Conservation (phyloP, 108 stramenopile species). For the Pelagomonas calceolata region DNA sequence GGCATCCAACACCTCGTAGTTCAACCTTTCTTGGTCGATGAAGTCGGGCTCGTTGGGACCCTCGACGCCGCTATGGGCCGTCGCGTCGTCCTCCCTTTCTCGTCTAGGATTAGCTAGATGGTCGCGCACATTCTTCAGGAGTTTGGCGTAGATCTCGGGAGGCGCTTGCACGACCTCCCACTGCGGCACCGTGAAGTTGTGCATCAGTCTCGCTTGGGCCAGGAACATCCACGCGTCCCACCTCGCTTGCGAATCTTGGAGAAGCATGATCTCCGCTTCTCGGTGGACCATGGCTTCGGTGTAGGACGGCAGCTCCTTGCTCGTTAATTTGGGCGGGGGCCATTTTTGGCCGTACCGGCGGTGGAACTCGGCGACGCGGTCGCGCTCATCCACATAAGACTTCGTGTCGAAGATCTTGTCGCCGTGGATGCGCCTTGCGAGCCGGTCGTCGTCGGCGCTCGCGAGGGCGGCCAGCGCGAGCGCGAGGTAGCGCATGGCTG, state of each 20-base stretch:
- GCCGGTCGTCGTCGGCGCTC: not conserved
- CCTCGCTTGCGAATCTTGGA: not conserved
- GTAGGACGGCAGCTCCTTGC: not conserved
- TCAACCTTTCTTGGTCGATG: not conserved
- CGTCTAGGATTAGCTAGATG: not conserved
- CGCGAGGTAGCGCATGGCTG: too few species aligned
- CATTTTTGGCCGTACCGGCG: not conserved
- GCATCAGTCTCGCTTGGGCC: conserved; percentile 4
- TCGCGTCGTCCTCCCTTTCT: not conserved
- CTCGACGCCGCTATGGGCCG: not conserved
- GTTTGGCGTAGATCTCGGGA: not conserved
- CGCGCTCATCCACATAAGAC: not conserved
- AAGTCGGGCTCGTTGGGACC: conserved; percentile 5
- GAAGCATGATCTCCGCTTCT: not conserved
- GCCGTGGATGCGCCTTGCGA: not conserved
- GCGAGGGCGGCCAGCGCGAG: too few species aligned
- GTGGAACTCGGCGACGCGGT: not conserved
- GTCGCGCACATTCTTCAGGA: not conserved
- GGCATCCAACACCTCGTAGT: not conserved
- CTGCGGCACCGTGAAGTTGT: conserved; percentile 3
- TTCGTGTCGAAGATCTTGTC: not conserved
- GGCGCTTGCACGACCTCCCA: conserved; percentile 14
- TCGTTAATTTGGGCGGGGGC: not conserved
- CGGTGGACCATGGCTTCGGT: not conserved
- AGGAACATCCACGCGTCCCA: conserved; percentile 11